A percentile compares a stretch with the other conserved stretches of the same genome.
Evolutionary conservation across 495 filamentous ascomycete genomes (phyloP).

Genomic region (Margaritispora aquatica): DNA sequence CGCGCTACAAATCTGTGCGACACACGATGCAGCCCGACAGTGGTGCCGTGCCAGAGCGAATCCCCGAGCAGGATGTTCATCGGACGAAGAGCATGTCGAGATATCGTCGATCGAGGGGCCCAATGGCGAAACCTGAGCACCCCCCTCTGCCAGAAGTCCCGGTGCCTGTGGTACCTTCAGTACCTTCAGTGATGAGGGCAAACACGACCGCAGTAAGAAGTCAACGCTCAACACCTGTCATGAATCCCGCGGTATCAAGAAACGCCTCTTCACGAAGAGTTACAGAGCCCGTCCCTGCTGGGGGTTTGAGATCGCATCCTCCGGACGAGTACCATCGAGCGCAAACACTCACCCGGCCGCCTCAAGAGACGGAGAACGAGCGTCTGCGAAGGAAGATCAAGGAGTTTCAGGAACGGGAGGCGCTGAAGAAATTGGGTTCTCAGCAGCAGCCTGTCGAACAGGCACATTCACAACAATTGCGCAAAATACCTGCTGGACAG

Average conservation of each 20-base stretch:
- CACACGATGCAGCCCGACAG: slow-evolving; percentile 7
- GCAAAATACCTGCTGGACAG: slow-evolving; percentile 8
- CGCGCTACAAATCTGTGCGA: slow-evolving; percentile 21
- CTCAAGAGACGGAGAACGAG: slow-evolving; percentile 18
- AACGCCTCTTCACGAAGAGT: slow-evolving; percentile 7
- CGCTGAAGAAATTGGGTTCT: background rate
- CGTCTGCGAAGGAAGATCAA: slow-evolving; percentile 9
- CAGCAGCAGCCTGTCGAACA: slow-evolving; percentile 7
- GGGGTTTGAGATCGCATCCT: background rate
- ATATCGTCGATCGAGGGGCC: slow-evolving; percentile 39
- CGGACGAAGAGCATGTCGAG: slow-evolving; percentile 50
- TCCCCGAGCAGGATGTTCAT: background rate
- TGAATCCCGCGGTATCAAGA: background rate
- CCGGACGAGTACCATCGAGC: background rate
- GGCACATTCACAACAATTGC: slow-evolving; percentile 23
- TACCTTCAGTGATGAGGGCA: background rate
- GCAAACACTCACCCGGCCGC: background rate
- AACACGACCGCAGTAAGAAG: background rate
- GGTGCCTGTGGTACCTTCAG: background rate
- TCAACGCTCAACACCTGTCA: background rate
- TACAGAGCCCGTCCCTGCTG: slow-evolving; percentile 12
- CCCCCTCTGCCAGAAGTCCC: slow-evolving; percentile 16
- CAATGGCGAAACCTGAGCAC: background rate
- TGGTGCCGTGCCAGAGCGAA: background rate
- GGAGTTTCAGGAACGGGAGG: slow-evolving; percentile 16